A percentile compares a stretch with the other conserved stretches of the same genome.
Conservation (phyloP, 306 rosid genomes). For the Rosa lucieae region DNA sequence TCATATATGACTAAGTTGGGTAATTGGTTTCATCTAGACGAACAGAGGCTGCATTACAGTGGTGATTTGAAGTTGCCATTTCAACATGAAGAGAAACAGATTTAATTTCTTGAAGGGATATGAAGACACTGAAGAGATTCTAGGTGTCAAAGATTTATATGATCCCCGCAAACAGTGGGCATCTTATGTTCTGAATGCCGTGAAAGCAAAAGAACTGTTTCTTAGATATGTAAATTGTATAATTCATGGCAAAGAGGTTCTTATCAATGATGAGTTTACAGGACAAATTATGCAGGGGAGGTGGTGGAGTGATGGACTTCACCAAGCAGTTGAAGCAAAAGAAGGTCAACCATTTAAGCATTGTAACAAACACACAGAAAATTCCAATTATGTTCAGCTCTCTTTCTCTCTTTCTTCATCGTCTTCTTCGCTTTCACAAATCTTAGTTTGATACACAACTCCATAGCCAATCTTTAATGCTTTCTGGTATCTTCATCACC, state of each 20-base stretch:
- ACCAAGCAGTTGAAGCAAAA: conserved; percentile 99
- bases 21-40: too few relatives aligned
- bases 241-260: conserved; percentile 87
- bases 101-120: conserved; percentile 40
- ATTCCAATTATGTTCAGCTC: too few relatives aligned
- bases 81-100: too few relatives aligned
- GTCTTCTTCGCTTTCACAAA: too few relatives aligned
- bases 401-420: too few relatives aligned
- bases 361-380: too few relatives aligned
- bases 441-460: too few relatives aligned
- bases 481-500: too few relatives aligned
- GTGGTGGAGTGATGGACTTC: conserved; percentile 99
- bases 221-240: conserved; percentile 91
- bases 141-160: conserved; percentile 83
- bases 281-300: conserved; percentile 99
- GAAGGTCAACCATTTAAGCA: conserved; percentile 42
- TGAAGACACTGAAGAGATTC: conserved; percentile 95
- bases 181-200: conserved; percentile 84
- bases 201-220: conserved; percentile 93
- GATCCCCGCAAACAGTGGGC: conserved; percentile 99
- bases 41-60: too few relatives aligned
- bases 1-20: too few relatives aligned
- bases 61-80: too few relatives aligned
- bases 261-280: conserved; percentile 94
- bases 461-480: too few relatives aligned